These are phyloP conservation scores for Trichosporon ovoides DNA, from an alignment of 1,284 basidiomycete species.

Conservation along the genomic window DNA sequence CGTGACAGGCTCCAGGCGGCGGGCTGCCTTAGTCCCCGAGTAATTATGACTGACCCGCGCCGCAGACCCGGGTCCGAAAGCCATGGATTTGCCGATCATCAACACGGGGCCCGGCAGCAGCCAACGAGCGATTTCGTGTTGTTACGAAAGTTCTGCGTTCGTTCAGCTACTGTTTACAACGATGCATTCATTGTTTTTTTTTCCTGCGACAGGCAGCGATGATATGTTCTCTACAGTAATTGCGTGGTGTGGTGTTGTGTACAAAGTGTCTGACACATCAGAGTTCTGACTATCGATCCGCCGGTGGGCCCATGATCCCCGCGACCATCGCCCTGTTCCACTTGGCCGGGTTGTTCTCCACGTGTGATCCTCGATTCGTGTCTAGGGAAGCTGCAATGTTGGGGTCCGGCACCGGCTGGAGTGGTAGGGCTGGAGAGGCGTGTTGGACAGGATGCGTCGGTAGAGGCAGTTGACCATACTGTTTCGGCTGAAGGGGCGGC, in stretches of 20 bases:
- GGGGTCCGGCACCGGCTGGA: not conserved
- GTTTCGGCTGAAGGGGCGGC: not conserved
- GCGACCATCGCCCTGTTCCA: slow-evolving; percentile 45
- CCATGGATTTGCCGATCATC: not conserved
- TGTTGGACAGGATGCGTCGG: not conserved
- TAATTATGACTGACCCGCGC: not conserved
- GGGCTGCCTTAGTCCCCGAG: too few relatives aligned
- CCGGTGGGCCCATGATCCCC: slow-evolving; percentile 43
- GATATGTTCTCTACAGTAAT: not conserved
- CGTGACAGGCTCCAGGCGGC: too few relatives aligned
- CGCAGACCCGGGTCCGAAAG: not conserved
- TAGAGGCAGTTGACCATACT: not conserved
- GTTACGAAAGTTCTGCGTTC: too few relatives aligned
- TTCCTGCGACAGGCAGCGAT: not conserved
- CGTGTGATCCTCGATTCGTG: not conserved
- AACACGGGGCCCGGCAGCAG: not conserved
- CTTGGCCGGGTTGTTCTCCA: slow-evolving; percentile 33
- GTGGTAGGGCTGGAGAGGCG: not conserved
- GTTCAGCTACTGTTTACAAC: not conserved
- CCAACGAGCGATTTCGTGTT: not conserved
- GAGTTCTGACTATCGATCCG: slow-evolving; percentile 15
- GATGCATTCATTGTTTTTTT: not conserved
- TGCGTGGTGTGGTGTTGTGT: not conserved
- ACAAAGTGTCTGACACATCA: not conserved
- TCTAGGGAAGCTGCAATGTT: not conserved